phyloP scores from a whole-genome alignment of 228 moss, liverwort and hornwort genomes.

The Sphagnum magellanicum region DNA sequence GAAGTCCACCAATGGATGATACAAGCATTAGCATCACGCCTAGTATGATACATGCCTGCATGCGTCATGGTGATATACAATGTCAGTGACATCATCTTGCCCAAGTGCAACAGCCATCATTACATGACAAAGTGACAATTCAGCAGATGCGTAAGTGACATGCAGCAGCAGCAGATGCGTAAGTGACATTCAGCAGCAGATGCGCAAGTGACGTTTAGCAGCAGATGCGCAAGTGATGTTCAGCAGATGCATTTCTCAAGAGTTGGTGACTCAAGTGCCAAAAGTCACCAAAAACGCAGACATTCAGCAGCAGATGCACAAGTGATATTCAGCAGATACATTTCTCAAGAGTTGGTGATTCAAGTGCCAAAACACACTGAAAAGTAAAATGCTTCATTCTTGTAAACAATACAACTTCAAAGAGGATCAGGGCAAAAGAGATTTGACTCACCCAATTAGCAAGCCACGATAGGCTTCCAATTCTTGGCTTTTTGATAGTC shows the following conservation, averaged over 20 bases:
- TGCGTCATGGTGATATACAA: background rate
- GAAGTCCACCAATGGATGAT: slow-evolving; percentile 57
- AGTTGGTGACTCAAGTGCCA: background rate
- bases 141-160: background rate
- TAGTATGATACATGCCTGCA: slow-evolving; percentile 56
- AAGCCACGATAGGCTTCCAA: slow-evolving; percentile 23
- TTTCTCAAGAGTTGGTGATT: background rate
- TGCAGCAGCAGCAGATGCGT: background rate
- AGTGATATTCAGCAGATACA: background rate
- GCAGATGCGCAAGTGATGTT: background rate
- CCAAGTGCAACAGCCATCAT: background rate
- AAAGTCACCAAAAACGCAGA: background rate
- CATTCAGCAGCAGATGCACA: background rate
- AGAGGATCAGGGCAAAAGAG: background rate
- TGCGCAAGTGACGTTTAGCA: background rate
- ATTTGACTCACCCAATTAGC: slow-evolving; percentile 24
- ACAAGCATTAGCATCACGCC: slow-evolving; percentile 52
- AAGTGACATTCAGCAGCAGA: background rate
- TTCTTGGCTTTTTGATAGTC: slow-evolving; percentile 46
- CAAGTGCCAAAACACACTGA: background rate
- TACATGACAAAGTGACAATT: background rate
- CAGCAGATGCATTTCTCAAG: background rate
- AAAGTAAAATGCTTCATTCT: background rate
- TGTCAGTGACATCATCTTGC: background rate
- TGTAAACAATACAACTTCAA: background rate